These are phyloP conservation scores for Aspergillus tamarii DNA, from an alignment of 2,329 filamentous ascomycete genomes.

Conservation along the genomic window DNA sequence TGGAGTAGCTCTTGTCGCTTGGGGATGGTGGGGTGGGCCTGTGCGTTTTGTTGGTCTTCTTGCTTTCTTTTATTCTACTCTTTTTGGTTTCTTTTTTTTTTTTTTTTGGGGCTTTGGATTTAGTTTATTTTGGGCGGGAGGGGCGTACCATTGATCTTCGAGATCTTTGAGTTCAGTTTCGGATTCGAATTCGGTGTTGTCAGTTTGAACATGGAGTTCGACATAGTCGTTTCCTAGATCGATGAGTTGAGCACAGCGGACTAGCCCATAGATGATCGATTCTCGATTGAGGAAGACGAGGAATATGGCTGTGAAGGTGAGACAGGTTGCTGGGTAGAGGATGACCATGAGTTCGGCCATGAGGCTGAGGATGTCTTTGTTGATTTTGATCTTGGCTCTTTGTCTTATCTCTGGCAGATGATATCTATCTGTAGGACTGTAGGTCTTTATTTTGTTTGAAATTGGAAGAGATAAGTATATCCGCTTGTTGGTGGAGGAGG, in stretches of 20 bases:
- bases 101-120: background rate
- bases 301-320: conserved; percentile 23
- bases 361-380: conserved; percentile 12
- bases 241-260: background rate
- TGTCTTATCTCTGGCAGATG: background rate
- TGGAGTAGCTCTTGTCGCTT: background rate
- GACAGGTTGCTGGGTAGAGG: conserved; percentile 19
- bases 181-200: background rate
- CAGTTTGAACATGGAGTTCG: background rate
- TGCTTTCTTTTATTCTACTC: background rate
- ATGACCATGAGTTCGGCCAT: conserved; percentile 21
- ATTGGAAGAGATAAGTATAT: background rate
- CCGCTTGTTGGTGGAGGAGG: background rate
- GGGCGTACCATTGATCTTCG: background rate
- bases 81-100: no score
- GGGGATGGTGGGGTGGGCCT: background rate
- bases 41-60: background rate
- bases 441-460: background rate
- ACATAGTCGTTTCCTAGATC: background rate
- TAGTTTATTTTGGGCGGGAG: background rate
- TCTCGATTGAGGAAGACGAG: conserved; percentile 14
- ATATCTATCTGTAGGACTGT: background rate
- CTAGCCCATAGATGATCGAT: background rate
- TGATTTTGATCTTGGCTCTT: background rate
- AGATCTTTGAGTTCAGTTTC: background rate